Percentiles rank a stretch among this genome's conserved stretches.
Conservation (phyloP, 805 yeast genomes). For the Metschnikowia bowlesiae region DNA sequence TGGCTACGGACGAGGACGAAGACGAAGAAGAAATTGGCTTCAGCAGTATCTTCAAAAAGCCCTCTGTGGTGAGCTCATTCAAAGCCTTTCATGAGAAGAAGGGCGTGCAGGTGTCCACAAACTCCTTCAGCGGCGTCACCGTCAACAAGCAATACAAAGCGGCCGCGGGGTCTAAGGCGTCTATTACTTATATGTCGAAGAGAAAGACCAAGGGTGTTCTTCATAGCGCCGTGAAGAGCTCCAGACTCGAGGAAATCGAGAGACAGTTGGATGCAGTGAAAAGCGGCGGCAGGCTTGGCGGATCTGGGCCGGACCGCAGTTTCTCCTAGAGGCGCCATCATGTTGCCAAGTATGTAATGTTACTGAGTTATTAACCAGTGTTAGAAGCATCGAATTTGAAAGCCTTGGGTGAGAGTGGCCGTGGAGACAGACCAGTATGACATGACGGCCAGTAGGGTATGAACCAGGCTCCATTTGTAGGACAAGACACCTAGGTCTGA, state of each 20-base stretch:
- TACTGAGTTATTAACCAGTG: background rate
- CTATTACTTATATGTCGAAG: constrained; percentile 51
- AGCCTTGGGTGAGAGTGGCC: background rate
- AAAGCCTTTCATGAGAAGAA: constrained; percentile 34
- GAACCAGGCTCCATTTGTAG: background rate
- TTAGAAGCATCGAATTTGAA: background rate
- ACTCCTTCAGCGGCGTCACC: constrained; percentile 45
- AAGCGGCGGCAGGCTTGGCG: constrained; percentile 9
- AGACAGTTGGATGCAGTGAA: constrained; percentile 21
- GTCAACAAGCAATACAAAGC: constrained; percentile 50
- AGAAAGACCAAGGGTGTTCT: constrained; percentile 20
- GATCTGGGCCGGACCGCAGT: constrained; percentile 3
- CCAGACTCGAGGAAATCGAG: constrained; percentile 25
- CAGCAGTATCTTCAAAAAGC: constrained; percentile 38
- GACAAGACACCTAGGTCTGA: background rate
- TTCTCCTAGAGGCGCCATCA: background rate
- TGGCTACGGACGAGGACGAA: constrained; percentile 22
- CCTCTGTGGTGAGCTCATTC: constrained; percentile 47
- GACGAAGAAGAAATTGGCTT: constrained; percentile 34
- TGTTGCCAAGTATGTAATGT: background rate
- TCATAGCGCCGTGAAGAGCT: constrained; percentile 19
- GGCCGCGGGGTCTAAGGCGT: constrained; percentile 53
- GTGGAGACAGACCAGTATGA: no score
- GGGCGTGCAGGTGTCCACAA: constrained; percentile 39
- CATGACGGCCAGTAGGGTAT: no score